Conservation (phyloP, 352 stramenopile genomes). For the Pelagophyceae sp. region DNA sequence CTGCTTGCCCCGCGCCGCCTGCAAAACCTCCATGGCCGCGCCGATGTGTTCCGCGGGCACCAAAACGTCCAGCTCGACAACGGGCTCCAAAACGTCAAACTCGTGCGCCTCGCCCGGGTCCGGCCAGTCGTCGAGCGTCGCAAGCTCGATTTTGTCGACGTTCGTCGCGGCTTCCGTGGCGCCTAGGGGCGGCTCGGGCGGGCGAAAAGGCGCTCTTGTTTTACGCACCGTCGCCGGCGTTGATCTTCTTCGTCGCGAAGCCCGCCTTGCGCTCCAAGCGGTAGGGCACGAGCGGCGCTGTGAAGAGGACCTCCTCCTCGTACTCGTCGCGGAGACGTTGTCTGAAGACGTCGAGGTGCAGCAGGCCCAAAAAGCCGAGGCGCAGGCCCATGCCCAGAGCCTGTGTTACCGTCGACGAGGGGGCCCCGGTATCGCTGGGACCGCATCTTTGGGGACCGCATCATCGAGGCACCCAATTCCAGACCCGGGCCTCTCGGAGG, state of each 20-base stretch:
- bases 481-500: too few relatives aligned
- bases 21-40: not conserved
- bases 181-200: not conserved
- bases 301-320: constrained; percentile 91
- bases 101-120: not conserved
- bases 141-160: not conserved
- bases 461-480: too few relatives aligned
- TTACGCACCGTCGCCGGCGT: too few relatives aligned
- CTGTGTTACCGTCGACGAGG: too few relatives aligned
- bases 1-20: not conserved
- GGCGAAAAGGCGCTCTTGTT: not conserved
- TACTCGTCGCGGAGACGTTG: constrained; percentile 95
- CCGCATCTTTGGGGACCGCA: not conserved
- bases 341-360: constrained; percentile 98
- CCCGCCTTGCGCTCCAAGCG: not conserved
- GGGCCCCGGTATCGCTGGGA: constrained; percentile 59
- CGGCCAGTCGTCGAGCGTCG: constrained; percentile 15
- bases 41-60: not conserved
- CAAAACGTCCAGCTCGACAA: not conserved
- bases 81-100: not conserved
- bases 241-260: not conserved
- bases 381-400: constrained; percentile 88
- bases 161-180: too few relatives aligned
- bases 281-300: constrained; percentile 95
- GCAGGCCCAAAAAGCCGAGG: constrained; percentile 89